Conservation (phyloP, 2,329 filamentous ascomycete genomes). For the Fusarium stilboides region DNA sequence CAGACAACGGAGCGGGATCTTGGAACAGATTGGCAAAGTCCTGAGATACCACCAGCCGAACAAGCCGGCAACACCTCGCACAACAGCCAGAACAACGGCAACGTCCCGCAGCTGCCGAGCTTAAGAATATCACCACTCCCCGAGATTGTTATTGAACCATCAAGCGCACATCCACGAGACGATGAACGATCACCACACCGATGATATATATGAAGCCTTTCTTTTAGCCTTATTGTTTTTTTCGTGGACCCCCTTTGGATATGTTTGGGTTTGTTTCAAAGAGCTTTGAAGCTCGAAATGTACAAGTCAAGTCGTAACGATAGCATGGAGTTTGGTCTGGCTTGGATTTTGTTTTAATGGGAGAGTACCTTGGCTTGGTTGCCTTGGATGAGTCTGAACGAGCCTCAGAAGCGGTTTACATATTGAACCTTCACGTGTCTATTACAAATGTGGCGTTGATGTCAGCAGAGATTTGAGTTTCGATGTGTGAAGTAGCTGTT, state of each 20-base stretch:
- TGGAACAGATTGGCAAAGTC: conserved; percentile 26
- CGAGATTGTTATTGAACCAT: conserved; percentile 73
- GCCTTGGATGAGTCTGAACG: conserved; percentile 9
- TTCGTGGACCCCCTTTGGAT: neutral
- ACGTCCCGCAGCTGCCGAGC: conserved; percentile 66
- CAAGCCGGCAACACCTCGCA: conserved; percentile 9
- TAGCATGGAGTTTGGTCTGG: conserved; percentile 49
- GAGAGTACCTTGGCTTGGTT: neutral
- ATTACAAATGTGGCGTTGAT: conserved; percentile 15
- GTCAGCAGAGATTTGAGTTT: conserved; percentile 7
- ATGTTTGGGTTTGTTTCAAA: conserved; percentile 8
- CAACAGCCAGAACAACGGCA: conserved; percentile 55
- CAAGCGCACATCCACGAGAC: conserved; percentile 51
- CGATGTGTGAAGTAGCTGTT: conserved; percentile 5
- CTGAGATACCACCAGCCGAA: conserved; percentile 16
- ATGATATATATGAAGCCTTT: conserved; percentile 31
- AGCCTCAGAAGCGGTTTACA: conserved; percentile 6
- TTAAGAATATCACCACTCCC: conserved; percentile 66
- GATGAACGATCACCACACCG: conserved; percentile 30
- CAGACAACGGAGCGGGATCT: conserved; percentile 41
- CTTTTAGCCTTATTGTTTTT: conserved; percentile 8
- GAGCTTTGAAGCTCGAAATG: conserved; percentile 14
- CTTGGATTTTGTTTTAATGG: conserved; percentile 25
- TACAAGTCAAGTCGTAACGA: conserved; percentile 23
- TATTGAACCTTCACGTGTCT: conserved; percentile 9